A percentile compares a stretch with the other conserved stretches of the same genome.
Evolutionary conservation across 2,329 filamentous ascomycete genomes (phyloP).

Genomic region (Cladosporium sp.): DNA sequence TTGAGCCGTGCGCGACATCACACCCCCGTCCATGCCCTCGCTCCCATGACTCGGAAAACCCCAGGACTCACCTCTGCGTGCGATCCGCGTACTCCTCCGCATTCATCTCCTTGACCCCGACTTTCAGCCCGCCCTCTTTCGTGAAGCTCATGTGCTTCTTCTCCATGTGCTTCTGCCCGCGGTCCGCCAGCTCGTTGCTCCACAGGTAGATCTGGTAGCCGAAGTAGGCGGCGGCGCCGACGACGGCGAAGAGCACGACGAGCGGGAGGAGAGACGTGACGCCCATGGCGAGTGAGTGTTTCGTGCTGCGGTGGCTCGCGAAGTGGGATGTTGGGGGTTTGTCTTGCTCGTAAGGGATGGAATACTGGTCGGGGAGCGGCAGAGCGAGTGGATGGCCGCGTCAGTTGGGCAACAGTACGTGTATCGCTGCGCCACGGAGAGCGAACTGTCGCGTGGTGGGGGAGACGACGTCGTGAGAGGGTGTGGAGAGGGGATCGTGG

Average conservation of each 20-base stretch:
- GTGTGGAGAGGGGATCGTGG: background rate
- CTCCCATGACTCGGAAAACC: background rate
- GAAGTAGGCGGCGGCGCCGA: conserved; percentile 56
- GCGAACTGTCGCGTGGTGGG: conserved; percentile 1
- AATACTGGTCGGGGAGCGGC: background rate
- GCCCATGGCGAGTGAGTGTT: conserved; percentile 18
- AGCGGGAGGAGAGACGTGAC: conserved; percentile 52
- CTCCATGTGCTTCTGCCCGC: conserved; percentile 64
- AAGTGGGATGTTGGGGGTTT: background rate
- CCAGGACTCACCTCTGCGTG: conserved; percentile 51
- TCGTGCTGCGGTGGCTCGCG: conserved; percentile 29
- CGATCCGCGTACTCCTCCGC: conserved; percentile 67
- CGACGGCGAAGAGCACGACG: conserved; percentile 54
- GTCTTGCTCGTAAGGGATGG: background rate
- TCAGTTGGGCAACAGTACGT: background rate
- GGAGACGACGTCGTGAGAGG: background rate
- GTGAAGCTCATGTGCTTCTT: conserved; percentile 70
- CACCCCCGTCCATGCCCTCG: too few species aligned
- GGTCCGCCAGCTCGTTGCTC: conserved; percentile 57
- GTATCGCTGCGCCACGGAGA: conserved; percentile 1
- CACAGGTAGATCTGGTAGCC: conserved; percentile 66
- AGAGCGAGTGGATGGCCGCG: background rate
- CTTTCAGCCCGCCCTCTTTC: conserved; percentile 64
- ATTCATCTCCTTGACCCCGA: conserved; percentile 62
- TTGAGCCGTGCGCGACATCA: background rate